Base-by-base conservation (phyloP, 2,329 filamentous ascomycete genomes). In the Purpureocillium takamizusanense region DNA sequence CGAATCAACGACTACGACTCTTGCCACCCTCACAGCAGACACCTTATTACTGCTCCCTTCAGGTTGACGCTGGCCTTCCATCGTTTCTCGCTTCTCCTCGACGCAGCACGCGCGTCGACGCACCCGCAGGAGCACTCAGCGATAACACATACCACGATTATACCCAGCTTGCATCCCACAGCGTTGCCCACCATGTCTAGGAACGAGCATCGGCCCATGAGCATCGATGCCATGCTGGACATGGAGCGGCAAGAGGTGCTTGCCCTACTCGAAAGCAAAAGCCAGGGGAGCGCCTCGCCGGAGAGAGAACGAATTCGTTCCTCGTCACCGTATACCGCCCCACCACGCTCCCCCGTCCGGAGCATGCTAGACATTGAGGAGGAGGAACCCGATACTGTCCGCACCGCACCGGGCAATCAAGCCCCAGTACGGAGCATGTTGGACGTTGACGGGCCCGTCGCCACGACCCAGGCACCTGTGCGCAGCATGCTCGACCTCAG, bases 211-310 rank as follows among this genome's bases (percentile, higher is more conserved):
- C 60, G 62, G 36, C 65, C 67, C 15, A 86, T 86, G 81, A 87
- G 83, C 53, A 76, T 89, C 53, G 84, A 87, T 62, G 76, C 81
- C 35, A 76, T 81, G 47, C 69, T 88, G 46, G 84, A 88, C 55
- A 81, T 87, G 66, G 85, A 90, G 67, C 75, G 83, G 44, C 70
- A 72, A 45, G 83, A 86, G 61, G 79, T 88, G 30, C 67, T 87
- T 47, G 78, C 78, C 35, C 65, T 86, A 44, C 67, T 87, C 31
- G 79, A 83, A 56, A 72, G 70, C 33, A 65, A 62, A 36, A 51
- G 49, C 45, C 51, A 50, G 37, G 40, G 47, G 3, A 53, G 57
- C 10, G 54, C 56, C 16, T 53, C 62, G 12, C 49, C 60, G 7
- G 51, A 54, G 5, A 25, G 21, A 10, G 21, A 25, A 10, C 59